These are phyloP conservation scores for Sporothrix curviconia DNA, from an alignment of 2,329 filamentous ascomycete genomes.

Conservation along the genomic window DNA sequence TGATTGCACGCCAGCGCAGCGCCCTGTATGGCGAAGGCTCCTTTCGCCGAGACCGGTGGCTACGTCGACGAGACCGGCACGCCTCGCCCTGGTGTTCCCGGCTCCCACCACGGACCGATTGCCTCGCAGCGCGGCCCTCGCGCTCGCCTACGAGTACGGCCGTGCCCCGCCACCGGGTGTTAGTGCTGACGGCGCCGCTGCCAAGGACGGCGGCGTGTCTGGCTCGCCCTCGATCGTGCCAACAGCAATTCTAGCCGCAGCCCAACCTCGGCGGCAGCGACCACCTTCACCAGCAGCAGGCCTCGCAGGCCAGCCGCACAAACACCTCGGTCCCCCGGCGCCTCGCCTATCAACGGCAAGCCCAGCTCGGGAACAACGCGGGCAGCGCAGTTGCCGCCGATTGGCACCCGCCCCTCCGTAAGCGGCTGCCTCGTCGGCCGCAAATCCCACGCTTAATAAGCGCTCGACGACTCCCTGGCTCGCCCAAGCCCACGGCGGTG, in stretches of 20 bases:
- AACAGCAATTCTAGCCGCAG: slow-evolving; percentile 80
- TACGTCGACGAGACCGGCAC: slow-evolving; percentile 63
- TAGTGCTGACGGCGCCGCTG: slow-evolving; percentile 26
- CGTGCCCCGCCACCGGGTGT: slow-evolving; percentile 38
- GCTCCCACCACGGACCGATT: slow-evolving; percentile 42
- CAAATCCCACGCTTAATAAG: slow-evolving; percentile 56
- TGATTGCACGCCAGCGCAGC: slow-evolving; percentile 92
- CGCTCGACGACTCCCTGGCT: slow-evolving; percentile 90
- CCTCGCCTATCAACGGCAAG: slow-evolving; percentile 62
- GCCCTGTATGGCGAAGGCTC: slow-evolving; percentile 79
- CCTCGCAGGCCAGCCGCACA: slow-evolving; percentile 55
- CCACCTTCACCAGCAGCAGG: slow-evolving; percentile 45
- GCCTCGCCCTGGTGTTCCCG: slow-evolving; percentile 59
- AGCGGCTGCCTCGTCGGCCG: slow-evolving; percentile 24
- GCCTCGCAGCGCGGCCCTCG: slow-evolving; percentile 73
- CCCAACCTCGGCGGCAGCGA: slow-evolving; percentile 51
- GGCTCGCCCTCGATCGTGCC: slow-evolving; percentile 50
- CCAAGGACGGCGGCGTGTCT: slow-evolving; percentile 16
- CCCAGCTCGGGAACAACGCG: slow-evolving; percentile 37
- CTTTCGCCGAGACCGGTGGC: slow-evolving; percentile 59
- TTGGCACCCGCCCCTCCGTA: slow-evolving; percentile 76
- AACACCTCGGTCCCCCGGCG: slow-evolving; percentile 81
- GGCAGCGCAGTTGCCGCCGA: slow-evolving; percentile 72
- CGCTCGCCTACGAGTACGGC: slow-evolving; percentile 64
- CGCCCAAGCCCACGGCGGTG: slow-evolving; percentile 74